phyloP scores from a whole-genome alignment of 257 asterid genomes.

The Orobanche coerulescens region DNA sequence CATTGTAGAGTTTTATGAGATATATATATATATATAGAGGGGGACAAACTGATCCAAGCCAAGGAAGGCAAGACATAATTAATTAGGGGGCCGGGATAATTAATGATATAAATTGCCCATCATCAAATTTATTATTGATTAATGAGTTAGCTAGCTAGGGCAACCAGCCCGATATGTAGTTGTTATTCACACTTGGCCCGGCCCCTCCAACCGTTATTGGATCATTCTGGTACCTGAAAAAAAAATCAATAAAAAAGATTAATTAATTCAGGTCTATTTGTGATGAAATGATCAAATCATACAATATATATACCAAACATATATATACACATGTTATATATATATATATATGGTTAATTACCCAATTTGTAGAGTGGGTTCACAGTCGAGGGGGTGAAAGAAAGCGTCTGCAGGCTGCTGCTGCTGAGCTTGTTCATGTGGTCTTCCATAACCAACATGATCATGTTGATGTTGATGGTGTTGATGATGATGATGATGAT shows the following conservation, averaged over 20 bases:
- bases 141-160: too few species aligned
- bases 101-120: background rate
- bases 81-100: background rate
- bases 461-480: too few species aligned
- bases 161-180: slow-evolving; percentile 87
- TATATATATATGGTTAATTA: slow-evolving; percentile 22
- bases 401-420: slow-evolving; percentile 51
- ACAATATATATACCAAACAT: too few species aligned
- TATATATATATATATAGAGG: too few species aligned
- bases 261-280: too few species aligned
- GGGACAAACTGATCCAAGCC: background rate
- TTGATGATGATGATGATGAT: slow-evolving; percentile 28
- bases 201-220: slow-evolving; percentile 44
- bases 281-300: too few species aligned
- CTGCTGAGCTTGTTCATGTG: slow-evolving; percentile 40
- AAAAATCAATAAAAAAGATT: too few species aligned
- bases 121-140: too few species aligned
- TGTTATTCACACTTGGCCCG: slow-evolving; percentile 85
- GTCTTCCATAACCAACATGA: slow-evolving; percentile 53
- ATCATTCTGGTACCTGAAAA: slow-evolving; percentile 65
- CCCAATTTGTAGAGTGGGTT: slow-evolving; percentile 52
- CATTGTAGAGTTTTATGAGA: too few species aligned
- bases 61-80: background rate
- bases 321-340: too few species aligned
- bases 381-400: slow-evolving; percentile 78